phyloP scores from a whole-genome alignment of 495 filamentous ascomycete genomes.

The Pseudomonodictys pantanalensis region DNA sequence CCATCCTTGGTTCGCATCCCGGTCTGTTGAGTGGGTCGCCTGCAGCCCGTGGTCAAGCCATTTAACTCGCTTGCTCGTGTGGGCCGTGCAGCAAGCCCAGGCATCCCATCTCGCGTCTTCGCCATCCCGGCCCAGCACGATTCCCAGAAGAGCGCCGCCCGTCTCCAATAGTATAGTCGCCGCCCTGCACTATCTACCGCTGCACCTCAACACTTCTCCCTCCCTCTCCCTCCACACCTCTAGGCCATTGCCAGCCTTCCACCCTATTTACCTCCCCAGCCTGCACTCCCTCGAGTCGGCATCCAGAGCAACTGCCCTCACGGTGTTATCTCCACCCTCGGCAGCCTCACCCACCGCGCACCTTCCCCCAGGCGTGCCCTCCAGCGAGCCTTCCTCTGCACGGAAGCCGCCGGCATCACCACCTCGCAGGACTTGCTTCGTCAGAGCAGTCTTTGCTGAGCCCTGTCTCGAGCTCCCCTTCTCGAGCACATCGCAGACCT shows the following conservation, averaged over 20 bases:
- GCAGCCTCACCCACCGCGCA: constrained; percentile 8
- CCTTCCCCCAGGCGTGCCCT: constrained; percentile 5
- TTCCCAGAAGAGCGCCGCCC: constrained; percentile 25
- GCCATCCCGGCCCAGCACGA: constrained; percentile 18
- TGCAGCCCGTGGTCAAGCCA: background rate
- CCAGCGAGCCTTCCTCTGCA: constrained; percentile 22
- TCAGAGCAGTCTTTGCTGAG: constrained; percentile 1
- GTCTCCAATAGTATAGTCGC: constrained; percentile 22
- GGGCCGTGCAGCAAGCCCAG: constrained; percentile 7
- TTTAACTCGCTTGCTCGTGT: background rate
- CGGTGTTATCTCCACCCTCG: constrained; percentile 10
- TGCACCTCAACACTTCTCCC: constrained; percentile 25
- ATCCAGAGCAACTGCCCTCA: constrained; percentile 7
- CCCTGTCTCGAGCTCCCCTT: constrained; percentile 6
- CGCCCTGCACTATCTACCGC: constrained; percentile 24
- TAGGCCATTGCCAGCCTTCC: constrained; percentile 30
- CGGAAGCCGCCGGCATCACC: constrained; percentile 28
- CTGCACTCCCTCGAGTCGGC: background rate
- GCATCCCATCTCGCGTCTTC: constrained; percentile 6
- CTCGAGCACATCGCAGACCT: constrained; percentile 4
- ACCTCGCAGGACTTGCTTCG: constrained; percentile 2
- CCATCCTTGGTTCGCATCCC: background rate
- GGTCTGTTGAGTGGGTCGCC: constrained; percentile 4
- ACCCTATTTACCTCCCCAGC: constrained; percentile 21
- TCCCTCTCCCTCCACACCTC: constrained; percentile 9